phyloP scores from a whole-genome alignment of 2,329 filamentous ascomycete species.

The Penicillium sp. region DNA sequence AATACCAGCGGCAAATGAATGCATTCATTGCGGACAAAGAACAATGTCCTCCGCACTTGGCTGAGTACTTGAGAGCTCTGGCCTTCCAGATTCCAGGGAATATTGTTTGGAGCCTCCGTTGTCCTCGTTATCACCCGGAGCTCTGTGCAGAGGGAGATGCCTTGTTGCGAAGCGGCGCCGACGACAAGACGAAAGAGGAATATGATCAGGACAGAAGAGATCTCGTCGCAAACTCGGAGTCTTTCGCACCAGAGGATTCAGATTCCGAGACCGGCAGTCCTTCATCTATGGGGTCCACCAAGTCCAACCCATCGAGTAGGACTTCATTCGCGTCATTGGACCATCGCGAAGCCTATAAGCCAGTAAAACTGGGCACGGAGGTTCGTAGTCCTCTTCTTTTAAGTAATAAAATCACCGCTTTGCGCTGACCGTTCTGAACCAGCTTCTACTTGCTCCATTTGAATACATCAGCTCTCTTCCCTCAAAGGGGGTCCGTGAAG shows the following conservation, averaged over 20 bases:
- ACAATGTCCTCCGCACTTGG: slow-evolving; percentile 1
- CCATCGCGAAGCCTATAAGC: neutral
- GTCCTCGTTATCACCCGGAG: slow-evolving; percentile 18
- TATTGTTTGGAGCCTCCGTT: slow-evolving; percentile 18
- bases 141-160: neutral
- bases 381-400: neutral
- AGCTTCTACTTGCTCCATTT: slow-evolving; percentile 21
- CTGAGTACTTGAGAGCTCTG: slow-evolving; percentile 9
- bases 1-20: slow-evolving; percentile 6
- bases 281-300: neutral
- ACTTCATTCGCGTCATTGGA: neutral
- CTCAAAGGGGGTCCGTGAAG: slow-evolving; percentile 39
- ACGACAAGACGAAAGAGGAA: neutral
- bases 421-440: neutral
- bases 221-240: neutral
- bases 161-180: neutral
- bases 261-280: slow-evolving; percentile 1
- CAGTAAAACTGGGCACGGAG: neutral
- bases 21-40: neutral
- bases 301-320: neutral
- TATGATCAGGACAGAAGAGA: neutral
- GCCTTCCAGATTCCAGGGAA: slow-evolving; percentile 17
- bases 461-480: slow-evolving; percentile 36
- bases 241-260: neutral
- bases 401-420: neutral